Conservation (phyloP, 805 yeast genomes). For the Cyberlindnera meyerae region DNA sequence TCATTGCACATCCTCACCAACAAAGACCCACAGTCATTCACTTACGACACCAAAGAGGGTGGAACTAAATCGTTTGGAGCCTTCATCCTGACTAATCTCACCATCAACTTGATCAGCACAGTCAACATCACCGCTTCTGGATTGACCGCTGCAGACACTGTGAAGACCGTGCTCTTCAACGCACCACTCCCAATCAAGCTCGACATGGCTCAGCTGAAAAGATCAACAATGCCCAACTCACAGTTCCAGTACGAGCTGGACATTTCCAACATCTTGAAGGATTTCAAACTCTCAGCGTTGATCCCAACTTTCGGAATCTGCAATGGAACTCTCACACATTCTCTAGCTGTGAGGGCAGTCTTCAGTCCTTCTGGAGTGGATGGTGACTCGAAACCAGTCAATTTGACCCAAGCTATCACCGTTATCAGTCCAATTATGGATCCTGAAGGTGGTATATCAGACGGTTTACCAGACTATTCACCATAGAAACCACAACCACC, state of each 20-base stretch:
- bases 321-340: constrained; percentile 1
- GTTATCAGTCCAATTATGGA: constrained; percentile 6
- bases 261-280: not conserved
- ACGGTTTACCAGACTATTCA: too few species aligned
- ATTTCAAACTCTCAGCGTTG: not conserved
- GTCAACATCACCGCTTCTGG: constrained; percentile 1
- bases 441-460: not conserved
- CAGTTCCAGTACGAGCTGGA: constrained; percentile 5
- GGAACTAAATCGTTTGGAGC: constrained; percentile 2
- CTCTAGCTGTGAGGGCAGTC: constrained; percentile 1
- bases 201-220: constrained; percentile 3
- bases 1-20: constrained; percentile 6
- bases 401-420: not conserved
- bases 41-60: constrained; percentile 3
- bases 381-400: not conserved
- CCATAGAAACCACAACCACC: too few species aligned
- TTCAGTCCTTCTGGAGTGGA: not conserved
- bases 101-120: constrained; percentile 1
- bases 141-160: not conserved
- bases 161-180: not conserved
- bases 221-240: constrained; percentile 1
- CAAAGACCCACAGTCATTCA: constrained; percentile 4
- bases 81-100: constrained; percentile 1
- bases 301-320: constrained; percentile 6
- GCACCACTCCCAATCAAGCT: constrained; percentile 1